Base-by-base conservation (phyloP, 129 eudicot species). In the Flaveria brownii region DNA sequence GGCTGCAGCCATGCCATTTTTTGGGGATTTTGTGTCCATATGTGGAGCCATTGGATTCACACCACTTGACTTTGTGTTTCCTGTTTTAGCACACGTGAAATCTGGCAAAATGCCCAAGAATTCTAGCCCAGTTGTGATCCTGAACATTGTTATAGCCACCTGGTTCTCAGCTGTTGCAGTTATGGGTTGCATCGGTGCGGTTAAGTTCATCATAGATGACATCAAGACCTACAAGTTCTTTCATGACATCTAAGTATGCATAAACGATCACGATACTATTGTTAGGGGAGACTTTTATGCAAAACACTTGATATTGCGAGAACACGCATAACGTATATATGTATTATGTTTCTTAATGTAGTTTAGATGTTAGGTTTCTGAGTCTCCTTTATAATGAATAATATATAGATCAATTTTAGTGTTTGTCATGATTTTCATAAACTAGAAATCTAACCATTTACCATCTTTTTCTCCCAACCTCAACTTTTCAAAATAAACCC, bases 21-120 rank as follows among this genome's bases (percentile, higher is more conserved):
- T 86, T 61, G 90, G 90, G 65, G 84, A 86, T 65, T 83, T 86
- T 54, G 90, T 86, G 71, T 61, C 90, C 10, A 83, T 86, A 28
- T 86, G 90, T 74, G 90, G 90, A 47, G 87, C 90, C 26, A 62
- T 86, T 65, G 87, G 90, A 70, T 86, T 86, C 85, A 87, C 89
- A 51, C 92, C 92, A 28, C 85, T 85, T 36, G 92, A 87, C 52
- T 87, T 87, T 55, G 89, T 87, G 66, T 87, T 87, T 64, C 92
- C 89, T 1, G 85, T 77, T 6, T 65, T 87, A 71, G 91, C 89
- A 52, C 78, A 84, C 56, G 23, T 87, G 50, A 87, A 87, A 85
- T 87, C 91, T 14, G 89, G 91, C 45, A 79, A 59, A 83, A 59
- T 75, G 49, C 82, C 82, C 1, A 65, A 51, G 12, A 36, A 50